Conservation (phyloP, 805 yeast species). For the Nakazawaea molendinolei region DNA sequence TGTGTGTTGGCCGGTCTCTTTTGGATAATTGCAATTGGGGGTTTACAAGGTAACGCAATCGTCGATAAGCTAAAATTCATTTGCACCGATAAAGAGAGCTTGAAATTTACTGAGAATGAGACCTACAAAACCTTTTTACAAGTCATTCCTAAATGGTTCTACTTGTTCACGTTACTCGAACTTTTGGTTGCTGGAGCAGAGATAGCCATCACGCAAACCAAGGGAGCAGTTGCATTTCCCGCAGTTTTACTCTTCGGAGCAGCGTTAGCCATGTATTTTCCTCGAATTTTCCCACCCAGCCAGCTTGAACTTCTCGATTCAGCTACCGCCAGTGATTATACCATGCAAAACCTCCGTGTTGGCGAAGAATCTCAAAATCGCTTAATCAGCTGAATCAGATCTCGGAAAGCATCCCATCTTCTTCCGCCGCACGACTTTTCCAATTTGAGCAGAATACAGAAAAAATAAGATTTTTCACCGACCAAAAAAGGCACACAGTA, state of each 20-base stretch:
- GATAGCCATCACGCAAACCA: slow-evolving; percentile 77
- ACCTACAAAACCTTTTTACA: slow-evolving; percentile 27
- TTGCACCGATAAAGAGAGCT: slow-evolving; percentile 41
- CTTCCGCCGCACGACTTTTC: too few species aligned
- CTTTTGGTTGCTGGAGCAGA: slow-evolving; percentile 71
- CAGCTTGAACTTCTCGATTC: slow-evolving; percentile 59
- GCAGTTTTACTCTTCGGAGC: slow-evolving; percentile 71
- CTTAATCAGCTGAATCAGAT: too few species aligned
- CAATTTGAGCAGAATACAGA: too few species aligned
- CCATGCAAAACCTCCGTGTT: slow-evolving; percentile 22
- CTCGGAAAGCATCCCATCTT: too few species aligned
- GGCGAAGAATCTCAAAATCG: slow-evolving; percentile 6
- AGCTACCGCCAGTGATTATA: slow-evolving; percentile 27
- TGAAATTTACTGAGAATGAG: not conserved
- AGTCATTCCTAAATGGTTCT: slow-evolving; percentile 39
- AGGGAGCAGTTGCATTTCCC: slow-evolving; percentile 93
- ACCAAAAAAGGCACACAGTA: too few species aligned
- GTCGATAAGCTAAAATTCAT: slow-evolving; percentile 56
- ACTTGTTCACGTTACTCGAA: slow-evolving; percentile 51
- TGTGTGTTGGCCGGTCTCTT: slow-evolving; percentile 90
- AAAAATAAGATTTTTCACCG: too few species aligned
- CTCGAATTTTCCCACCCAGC: slow-evolving; percentile 49
- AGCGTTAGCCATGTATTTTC: slow-evolving; percentile 58
- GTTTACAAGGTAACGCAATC: slow-evolving; percentile 62
- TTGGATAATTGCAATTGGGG: slow-evolving; percentile 87